Evolutionary conservation across 257 asterid genomes (phyloP).

Genomic region (Solanum pinnatisectum): DNA sequence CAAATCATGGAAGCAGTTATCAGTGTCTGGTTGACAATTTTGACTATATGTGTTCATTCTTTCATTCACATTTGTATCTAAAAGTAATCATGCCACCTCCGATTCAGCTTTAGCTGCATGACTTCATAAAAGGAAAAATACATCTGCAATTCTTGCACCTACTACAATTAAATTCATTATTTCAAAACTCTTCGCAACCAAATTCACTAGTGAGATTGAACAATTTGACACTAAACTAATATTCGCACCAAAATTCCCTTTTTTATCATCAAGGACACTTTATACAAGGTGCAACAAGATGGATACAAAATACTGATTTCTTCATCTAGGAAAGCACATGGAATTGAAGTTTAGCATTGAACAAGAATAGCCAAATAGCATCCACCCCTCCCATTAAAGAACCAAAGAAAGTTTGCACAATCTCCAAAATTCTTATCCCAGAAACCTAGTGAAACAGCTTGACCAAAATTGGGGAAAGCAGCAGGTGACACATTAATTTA

Average conservation of each 20-base stretch:
- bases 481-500: background rate
- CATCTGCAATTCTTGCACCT: background rate
- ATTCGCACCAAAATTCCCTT: background rate
- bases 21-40: background rate
- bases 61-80: background rate
- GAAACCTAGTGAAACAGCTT: background rate
- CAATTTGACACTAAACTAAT: background rate
- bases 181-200: background rate
- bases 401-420: background rate
- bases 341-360: background rate
- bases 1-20: background rate
- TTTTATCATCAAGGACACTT: background rate
- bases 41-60: background rate
- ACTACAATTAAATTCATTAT: background rate
- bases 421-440: background rate
- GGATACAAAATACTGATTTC: background rate
- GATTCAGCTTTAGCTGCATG: background rate
- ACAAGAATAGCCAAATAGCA: background rate
- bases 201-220: too few species aligned
- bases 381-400: background rate
- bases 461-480: background rate
- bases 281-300: background rate
- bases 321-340: background rate
- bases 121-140: background rate
- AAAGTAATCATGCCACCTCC: background rate